These are phyloP conservation scores for Lepidium africanum DNA, from an alignment of 345 rosid genomes.

Conservation along the genomic window DNA sequence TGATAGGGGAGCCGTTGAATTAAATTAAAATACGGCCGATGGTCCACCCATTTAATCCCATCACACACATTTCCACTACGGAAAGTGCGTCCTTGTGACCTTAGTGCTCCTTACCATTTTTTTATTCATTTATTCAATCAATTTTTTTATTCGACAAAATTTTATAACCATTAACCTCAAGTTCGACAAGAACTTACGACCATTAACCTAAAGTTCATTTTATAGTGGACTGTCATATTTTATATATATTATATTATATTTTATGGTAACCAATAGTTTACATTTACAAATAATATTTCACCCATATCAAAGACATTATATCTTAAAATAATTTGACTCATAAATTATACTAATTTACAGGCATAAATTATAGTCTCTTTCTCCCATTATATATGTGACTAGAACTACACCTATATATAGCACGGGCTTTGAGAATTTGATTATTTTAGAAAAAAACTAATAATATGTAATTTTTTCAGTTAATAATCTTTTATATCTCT, in stretches of 20 bases:
- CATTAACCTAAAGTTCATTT: constrained; percentile 5
- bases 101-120: constrained; percentile 5
- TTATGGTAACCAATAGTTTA: not conserved
- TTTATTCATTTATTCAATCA: not conserved
- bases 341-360: no score
- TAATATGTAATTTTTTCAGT: no score
- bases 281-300: not conserved
- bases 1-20: constrained; percentile 21
- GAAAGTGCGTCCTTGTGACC: constrained; percentile 22
- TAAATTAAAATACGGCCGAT: not conserved
- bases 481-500: no score
- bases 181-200: not conserved
- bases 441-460: no score
- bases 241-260: not conserved
- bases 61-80: constrained; percentile 24
- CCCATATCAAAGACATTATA: no score
- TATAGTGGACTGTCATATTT: not conserved
- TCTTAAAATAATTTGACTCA: no score
- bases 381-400: no score
- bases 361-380: no score
- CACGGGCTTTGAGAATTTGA: no score
- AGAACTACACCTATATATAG: no score
- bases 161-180: constrained; percentile 9
- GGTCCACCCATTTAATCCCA: constrained; percentile 22
- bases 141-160: not conserved